Evolutionary conservation across 495 filamentous ascomycete species (phyloP).

Genomic region (Aspergillus leporis): DNA sequence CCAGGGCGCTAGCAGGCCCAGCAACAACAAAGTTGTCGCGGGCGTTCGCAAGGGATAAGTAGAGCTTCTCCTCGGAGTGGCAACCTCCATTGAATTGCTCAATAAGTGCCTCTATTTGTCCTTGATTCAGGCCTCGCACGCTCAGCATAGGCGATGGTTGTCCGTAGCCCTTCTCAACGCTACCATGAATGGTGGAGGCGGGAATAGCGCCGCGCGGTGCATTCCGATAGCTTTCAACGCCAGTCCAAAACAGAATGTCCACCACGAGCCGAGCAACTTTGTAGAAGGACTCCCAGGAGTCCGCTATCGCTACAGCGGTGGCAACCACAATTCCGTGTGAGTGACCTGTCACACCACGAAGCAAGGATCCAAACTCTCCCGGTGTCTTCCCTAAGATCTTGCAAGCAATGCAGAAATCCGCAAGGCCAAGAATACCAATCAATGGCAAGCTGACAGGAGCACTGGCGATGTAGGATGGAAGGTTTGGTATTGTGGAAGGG

Average conservation of each 20-base stretch:
- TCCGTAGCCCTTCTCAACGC: slow-evolving; percentile 89
- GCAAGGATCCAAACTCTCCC: slow-evolving; percentile 75
- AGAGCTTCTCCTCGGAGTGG: slow-evolving; percentile 86
- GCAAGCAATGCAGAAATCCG: slow-evolving; percentile 91
- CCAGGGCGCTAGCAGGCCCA: slow-evolving; percentile 90
- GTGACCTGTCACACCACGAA: slow-evolving; percentile 89
- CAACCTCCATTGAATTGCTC: slow-evolving; percentile 72
- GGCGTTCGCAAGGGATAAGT: slow-evolving; percentile 66
- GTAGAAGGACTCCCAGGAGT: slow-evolving; percentile 44
- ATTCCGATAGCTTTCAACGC: slow-evolving; percentile 80
- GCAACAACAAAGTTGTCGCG: slow-evolving; percentile 79
- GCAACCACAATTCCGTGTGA: slow-evolving; percentile 95
- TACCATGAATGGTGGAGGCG: slow-evolving; percentile 87
- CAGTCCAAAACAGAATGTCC: slow-evolving; percentile 90
- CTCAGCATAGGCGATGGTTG: slow-evolving; percentile 95
- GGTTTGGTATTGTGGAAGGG: not conserved
- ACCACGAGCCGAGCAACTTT: slow-evolving; percentile 83
- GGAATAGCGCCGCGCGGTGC: slow-evolving; percentile 89
- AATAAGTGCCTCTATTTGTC: not conserved
- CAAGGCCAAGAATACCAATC: slow-evolving; percentile 91
- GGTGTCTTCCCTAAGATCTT: slow-evolving; percentile 86
- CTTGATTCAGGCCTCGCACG: slow-evolving; percentile 64
- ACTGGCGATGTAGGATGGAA: slow-evolving; percentile 65
- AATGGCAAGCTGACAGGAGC: slow-evolving; percentile 95
- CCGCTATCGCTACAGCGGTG: slow-evolving; percentile 70